Percentiles rank a stretch among this genome's conserved stretches.
Evolutionary conservation across 1,139 yeast genomes (phyloP).

Genomic region (Sugiyamaella japonica): DNA sequence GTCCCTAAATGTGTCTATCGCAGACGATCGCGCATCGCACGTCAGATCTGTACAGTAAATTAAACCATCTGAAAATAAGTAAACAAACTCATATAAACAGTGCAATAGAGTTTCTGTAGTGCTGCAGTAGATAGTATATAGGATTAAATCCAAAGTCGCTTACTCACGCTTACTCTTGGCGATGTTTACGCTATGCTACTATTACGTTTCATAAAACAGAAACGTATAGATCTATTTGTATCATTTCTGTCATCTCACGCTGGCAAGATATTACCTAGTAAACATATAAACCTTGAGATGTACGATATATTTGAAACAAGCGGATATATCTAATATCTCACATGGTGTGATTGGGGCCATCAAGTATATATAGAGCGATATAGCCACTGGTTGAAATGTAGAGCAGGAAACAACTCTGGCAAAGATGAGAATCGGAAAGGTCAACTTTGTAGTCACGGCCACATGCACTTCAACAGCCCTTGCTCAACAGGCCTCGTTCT

Average conservation of each 20-base stretch:
- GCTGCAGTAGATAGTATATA: no score
- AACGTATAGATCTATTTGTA: no score
- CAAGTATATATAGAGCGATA: not conserved
- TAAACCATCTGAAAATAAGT: not conserved
- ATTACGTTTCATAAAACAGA: no score
- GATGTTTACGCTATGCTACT: no score
- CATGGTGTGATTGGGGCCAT: not conserved
- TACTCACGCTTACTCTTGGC: no score
- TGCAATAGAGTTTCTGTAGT: not conserved
- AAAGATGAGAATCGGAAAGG: not conserved
- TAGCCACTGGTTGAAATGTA: not conserved
- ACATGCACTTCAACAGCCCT: not conserved
- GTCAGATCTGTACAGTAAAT: not conserved
- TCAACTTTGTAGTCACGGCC: not conserved
- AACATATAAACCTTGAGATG: not conserved
- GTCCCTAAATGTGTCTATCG: not conserved
- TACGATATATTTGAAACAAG: not conserved
- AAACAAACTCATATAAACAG: not conserved
- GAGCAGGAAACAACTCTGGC: not conserved
- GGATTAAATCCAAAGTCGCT: no score
- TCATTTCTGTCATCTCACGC: not conserved
- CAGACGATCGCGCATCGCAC: not conserved
- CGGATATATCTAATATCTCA: not conserved
- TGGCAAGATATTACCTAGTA: not conserved
- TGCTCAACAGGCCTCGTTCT: not conserved